Percentiles rank a stretch among this genome's conserved stretches.
phyloP scores from a whole-genome alignment of 2,329 filamentous ascomycete genomes.

The Scolecobasidium constrictum region DNA sequence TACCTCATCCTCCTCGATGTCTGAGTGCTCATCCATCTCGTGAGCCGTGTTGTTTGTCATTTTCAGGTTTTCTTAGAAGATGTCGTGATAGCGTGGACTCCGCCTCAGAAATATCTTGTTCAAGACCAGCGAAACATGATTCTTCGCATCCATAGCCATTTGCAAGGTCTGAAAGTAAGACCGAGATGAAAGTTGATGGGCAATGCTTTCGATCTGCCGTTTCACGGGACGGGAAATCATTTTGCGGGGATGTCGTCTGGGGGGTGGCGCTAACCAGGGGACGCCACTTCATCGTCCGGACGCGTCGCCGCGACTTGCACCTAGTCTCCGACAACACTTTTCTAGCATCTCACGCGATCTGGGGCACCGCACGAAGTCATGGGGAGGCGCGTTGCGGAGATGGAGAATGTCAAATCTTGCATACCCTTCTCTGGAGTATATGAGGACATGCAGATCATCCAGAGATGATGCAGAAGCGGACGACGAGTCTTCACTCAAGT shows the following conservation, averaged over 20 bases:
- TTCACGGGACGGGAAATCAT: neutral
- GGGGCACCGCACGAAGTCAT: neutral
- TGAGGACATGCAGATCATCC: neutral
- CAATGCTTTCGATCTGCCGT: neutral
- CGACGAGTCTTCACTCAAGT: neutral
- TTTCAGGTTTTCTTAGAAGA: neutral
- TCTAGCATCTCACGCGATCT: neutral
- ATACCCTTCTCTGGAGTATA: neutral
- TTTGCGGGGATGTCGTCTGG: neutral
- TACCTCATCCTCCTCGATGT: neutral
- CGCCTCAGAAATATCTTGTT: neutral
- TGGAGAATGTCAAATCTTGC: neutral
- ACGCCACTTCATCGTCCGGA: neutral
- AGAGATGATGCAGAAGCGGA: neutral
- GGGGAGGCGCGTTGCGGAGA: neutral
- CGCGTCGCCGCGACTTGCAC: neutral
- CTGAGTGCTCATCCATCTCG: neutral
- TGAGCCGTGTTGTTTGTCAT: neutral
- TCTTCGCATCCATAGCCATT: neutral
- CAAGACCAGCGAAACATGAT: neutral
- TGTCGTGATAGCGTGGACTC: neutral
- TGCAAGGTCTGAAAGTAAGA: neutral
- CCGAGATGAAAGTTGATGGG: neutral
- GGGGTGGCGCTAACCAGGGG: neutral
- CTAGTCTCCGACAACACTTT: neutral